Percentiles rank a stretch among this genome's conserved stretches.
Conservation (phyloP, 345 rosid genomes). For the Populus tremula region DNA sequence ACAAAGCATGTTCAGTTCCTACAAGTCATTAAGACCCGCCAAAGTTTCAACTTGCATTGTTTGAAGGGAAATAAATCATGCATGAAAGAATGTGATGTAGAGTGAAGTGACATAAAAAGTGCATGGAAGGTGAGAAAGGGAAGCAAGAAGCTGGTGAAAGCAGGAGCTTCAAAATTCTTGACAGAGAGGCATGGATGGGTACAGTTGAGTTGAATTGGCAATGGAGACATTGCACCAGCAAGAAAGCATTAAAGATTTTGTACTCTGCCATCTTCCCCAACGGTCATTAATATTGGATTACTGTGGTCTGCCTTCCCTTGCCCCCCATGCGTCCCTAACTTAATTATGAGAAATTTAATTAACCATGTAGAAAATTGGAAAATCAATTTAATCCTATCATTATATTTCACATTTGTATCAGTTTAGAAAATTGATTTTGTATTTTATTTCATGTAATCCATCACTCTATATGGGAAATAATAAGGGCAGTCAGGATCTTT, state of each 20-base stretch:
- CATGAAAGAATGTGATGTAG: background rate
- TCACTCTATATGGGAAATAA: no score
- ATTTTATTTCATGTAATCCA: no score
- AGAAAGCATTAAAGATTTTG: slow-evolving; percentile 15
- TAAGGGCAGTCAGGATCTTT: no score
- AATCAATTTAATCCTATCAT: no score
- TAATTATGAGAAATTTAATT: no score
- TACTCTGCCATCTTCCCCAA: slow-evolving; percentile 37
- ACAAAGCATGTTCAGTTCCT: slow-evolving; percentile 17
- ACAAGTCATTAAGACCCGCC: background rate
- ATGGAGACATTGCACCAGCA: background rate
- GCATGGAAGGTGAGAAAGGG: slow-evolving; percentile 8
- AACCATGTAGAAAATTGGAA: no score
- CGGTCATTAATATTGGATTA: slow-evolving; percentile 37
- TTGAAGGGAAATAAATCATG: slow-evolving; percentile 16
- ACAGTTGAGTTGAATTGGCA: slow-evolving; percentile 16
- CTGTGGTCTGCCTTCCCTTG: background rate
- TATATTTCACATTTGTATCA: no score
- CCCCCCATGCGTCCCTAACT: background rate
- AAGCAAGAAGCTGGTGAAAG: slow-evolving; percentile 5
- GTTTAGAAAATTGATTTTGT: no score
- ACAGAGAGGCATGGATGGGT: slow-evolving; percentile 29
- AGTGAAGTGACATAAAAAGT: background rate
- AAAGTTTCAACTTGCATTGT: background rate
- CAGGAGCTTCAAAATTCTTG: background rate